Conservation (phyloP, 257 asterid species). For the Capsicum rhomboideum region DNA sequence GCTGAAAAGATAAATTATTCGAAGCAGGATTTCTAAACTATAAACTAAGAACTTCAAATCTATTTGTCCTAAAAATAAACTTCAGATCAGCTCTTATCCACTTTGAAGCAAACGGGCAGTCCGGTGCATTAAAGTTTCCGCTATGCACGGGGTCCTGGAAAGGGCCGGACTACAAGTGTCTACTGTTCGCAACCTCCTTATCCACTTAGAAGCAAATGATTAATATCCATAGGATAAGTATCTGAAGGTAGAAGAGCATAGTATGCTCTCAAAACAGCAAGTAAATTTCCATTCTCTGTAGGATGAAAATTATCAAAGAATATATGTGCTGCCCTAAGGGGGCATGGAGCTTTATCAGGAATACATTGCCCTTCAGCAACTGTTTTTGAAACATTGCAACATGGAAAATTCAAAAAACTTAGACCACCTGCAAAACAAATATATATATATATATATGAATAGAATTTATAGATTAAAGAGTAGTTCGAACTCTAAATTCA, state of each 20-base stretch:
- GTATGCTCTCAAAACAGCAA: constrained; percentile 22
- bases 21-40: too few relatives aligned
- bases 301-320: constrained; percentile 31
- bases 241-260: constrained; percentile 10
- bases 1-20: too few relatives aligned
- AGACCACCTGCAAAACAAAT: neutral
- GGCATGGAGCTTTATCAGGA: constrained; percentile 11
- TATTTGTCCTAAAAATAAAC: neutral
- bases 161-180: too few relatives aligned
- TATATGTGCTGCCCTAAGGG: constrained; percentile 9
- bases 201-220: neutral
- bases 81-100: neutral
- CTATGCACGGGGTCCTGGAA: too few relatives aligned
- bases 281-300: neutral
- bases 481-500: too few relatives aligned
- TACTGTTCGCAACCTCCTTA: too few relatives aligned
- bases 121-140: too few relatives aligned
- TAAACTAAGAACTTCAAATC: neutral
- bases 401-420: constrained; percentile 3
- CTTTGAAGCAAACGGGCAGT: neutral
- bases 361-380: constrained; percentile 12
- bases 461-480: too few relatives aligned
- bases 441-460: neutral
- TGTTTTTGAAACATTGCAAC: constrained; percentile 16
- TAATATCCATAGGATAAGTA: constrained; percentile 27